Evolutionary conservation across 2,329 filamentous ascomycete species (phyloP).

Genomic region (Dactylonectria estremocensis): DNA sequence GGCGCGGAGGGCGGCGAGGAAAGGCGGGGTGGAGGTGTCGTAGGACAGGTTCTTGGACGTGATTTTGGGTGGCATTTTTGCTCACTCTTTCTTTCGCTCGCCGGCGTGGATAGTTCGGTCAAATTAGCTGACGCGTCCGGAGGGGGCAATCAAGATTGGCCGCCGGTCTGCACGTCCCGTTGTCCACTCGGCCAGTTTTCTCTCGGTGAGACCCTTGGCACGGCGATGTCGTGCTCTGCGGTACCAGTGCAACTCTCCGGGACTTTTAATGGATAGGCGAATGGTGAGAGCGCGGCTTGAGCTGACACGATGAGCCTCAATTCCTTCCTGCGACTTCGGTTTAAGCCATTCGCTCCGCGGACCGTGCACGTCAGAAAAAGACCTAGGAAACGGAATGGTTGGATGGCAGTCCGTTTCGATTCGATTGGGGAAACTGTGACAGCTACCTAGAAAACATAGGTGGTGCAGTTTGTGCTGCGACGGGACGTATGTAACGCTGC

Average conservation of each 20-base stretch:
- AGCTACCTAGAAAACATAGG: neutral
- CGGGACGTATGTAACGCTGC: no score
- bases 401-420: neutral
- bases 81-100: neutral
- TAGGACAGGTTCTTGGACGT: slow-evolving; percentile 81
- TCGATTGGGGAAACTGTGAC: neutral
- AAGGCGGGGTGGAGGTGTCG: slow-evolving; percentile 71
- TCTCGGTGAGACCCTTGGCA: neutral
- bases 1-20: slow-evolving; percentile 71
- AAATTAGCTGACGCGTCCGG: slow-evolving; percentile 29
- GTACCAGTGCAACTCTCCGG: slow-evolving; percentile 27
- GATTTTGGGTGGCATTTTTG: slow-evolving; percentile 70
- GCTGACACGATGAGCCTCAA: slow-evolving; percentile 22
- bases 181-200: slow-evolving; percentile 5
- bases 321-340: slow-evolving; percentile 5
- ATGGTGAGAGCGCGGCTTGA: slow-evolving; percentile 17
- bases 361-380: neutral
- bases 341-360: slow-evolving; percentile 29
- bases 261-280: neutral
- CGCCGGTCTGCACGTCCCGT: slow-evolving; percentile 13
- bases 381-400: neutral
- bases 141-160: slow-evolving; percentile 1
- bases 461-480: neutral
- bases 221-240: neutral
- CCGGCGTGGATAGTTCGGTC: slow-evolving; percentile 5